Conservation (phyloP, 129 eudicot species). For the Tagetes erecta region DNA sequence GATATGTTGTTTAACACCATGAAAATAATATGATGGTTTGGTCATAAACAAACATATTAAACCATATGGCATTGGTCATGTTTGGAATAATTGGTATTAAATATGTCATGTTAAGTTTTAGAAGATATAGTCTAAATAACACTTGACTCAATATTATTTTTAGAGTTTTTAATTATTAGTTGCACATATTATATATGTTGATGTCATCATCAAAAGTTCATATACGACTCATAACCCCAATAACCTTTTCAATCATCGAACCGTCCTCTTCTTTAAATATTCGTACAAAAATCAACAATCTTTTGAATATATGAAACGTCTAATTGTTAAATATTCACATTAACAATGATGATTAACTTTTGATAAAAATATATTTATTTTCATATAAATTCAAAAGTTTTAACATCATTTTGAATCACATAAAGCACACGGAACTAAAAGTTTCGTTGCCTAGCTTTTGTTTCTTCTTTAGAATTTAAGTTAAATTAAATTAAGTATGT, state of each 20-base stretch:
- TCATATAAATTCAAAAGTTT: not conserved
- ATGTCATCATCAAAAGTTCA: not conserved
- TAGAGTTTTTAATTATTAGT: not conserved
- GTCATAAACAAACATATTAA: not conserved
- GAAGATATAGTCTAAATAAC: not conserved
- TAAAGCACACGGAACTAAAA: not conserved
- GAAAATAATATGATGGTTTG: not conserved
- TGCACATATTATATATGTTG: not conserved
- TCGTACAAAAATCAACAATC: not conserved
- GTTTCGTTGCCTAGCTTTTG: not conserved
- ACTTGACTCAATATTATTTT: not conserved
- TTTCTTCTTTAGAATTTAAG: not conserved
- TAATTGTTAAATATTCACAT: not conserved
- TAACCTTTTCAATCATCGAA: constrained; percentile 6
- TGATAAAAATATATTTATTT: not conserved
- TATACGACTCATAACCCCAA: not conserved
- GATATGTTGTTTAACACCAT: too few species aligned
- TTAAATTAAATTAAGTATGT: not conserved
- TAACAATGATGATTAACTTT: not conserved
- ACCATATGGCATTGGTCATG: not conserved
- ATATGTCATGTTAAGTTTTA: too few species aligned
- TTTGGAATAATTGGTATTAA: not conserved
- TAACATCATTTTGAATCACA: not conserved
- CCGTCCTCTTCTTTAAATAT: not conserved
- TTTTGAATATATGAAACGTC: not conserved